phyloP scores from a whole-genome alignment of 2,329 filamentous ascomycete genomes.

The Aureobasidium mangrovei region DNA sequence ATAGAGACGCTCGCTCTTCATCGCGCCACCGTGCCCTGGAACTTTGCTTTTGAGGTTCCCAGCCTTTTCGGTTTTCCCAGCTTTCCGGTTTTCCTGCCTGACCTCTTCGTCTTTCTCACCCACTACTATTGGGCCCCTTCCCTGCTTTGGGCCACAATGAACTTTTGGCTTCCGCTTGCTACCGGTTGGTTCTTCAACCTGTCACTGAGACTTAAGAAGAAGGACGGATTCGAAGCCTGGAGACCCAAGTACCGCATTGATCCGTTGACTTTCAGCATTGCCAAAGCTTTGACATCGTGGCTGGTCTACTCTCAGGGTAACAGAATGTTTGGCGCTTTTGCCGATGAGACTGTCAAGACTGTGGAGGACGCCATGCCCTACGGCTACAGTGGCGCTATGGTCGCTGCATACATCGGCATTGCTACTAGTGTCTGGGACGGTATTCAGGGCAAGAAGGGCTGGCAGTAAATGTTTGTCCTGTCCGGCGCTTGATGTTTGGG shows the following conservation, averaged over 20 bases:
- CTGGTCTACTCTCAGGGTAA: conserved; percentile 66
- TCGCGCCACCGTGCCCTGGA: conserved; percentile 59
- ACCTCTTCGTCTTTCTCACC: conserved; percentile 71
- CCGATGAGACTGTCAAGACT: conserved; percentile 49
- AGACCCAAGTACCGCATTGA: conserved; percentile 58
- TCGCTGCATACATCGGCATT: conserved; percentile 58
- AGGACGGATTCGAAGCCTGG: conserved; percentile 27
- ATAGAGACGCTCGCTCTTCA: conserved; percentile 66
- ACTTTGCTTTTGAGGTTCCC: conserved; percentile 65
- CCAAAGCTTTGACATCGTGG: conserved; percentile 74
- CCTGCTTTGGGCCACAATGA: conserved; percentile 62
- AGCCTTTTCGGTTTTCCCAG: conserved; percentile 44
- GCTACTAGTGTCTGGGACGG: conserved; percentile 70
- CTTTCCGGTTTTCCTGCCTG: conserved; percentile 59
- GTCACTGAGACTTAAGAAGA: conserved; percentile 48
- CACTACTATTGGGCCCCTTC: conserved; percentile 71
- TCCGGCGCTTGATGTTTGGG: no score
- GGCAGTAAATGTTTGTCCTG: not conserved
- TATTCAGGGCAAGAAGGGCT: conserved; percentile 50
- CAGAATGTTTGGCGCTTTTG: conserved; percentile 54
- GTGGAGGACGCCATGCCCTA: conserved; percentile 62
- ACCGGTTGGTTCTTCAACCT: conserved; percentile 89
- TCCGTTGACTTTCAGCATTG: conserved; percentile 81
- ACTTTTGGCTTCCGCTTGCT: conserved; percentile 61
- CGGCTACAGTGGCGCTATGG: conserved; percentile 60